Evolutionary conservation across 306 rosid species (phyloP).

Genomic region (Castanea crenata): DNA sequence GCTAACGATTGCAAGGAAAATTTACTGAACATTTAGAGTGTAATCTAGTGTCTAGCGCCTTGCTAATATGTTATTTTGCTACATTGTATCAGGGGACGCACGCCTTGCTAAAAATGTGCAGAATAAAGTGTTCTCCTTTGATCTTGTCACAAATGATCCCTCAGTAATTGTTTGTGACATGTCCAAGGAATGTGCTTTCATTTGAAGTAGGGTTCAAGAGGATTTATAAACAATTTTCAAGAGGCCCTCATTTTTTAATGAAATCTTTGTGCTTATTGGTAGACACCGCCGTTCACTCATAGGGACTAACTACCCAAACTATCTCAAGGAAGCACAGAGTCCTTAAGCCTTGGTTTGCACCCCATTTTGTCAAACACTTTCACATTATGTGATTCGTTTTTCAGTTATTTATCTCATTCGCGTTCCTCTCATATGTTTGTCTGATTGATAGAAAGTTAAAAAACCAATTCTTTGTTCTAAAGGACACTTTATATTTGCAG

Average conservation of each 20-base stretch:
- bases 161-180: conserved; percentile 82
- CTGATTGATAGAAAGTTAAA: no score
- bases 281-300: conserved; percentile 90
- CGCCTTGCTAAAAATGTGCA: conserved; percentile 73
- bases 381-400: not conserved
- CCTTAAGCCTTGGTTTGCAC: conserved; percentile 66
- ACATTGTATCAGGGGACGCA: conserved; percentile 67
- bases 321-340: conserved; percentile 77
- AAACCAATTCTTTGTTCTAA: conserved; percentile 24
- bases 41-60: not conserved
- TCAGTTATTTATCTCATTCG: conserved; percentile 10
- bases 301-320: conserved; percentile 80
- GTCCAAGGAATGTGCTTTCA: conserved; percentile 65
- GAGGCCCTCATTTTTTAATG: conserved; percentile 7
- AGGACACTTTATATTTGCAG: conserved; percentile 41
- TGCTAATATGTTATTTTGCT: not conserved
- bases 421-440: conserved; percentile 15
- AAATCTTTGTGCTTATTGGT: conserved; percentile 28
- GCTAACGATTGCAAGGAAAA: not conserved
- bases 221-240: conserved; percentile 6
- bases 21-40: not conserved
- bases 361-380: not conserved
- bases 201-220: not conserved
- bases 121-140: conserved; percentile 83
- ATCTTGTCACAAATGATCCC: conserved; percentile 82